Percentiles rank a stretch among this genome's conserved stretches.
Conservation (phyloP, 1,284 basidiomycete genomes). For the Polyporus tsugae region DNA sequence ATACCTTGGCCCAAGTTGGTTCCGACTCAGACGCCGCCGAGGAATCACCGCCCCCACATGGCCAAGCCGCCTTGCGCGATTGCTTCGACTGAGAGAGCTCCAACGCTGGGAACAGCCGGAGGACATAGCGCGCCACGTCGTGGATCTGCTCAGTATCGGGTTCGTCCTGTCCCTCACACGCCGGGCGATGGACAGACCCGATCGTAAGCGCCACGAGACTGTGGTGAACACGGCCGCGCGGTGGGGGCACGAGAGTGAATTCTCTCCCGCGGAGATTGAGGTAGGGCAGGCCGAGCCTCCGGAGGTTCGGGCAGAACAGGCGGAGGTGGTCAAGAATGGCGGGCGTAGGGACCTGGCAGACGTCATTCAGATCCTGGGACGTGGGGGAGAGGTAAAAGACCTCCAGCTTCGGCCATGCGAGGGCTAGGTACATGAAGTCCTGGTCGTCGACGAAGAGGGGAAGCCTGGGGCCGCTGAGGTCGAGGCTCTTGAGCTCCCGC, state of each 20-base stretch:
- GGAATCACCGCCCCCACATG: background rate
- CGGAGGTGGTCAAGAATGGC: conserved; percentile 1
- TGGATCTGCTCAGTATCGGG: background rate
- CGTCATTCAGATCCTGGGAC: background rate
- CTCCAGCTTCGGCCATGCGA: background rate
- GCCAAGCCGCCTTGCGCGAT: background rate
- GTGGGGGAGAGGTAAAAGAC: background rate
- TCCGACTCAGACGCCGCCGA: background rate
- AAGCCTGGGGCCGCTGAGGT: background rate
- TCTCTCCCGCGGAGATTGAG: background rate
- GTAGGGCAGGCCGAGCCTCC: background rate
- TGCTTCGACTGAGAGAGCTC: background rate
- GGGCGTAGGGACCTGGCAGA: background rate
- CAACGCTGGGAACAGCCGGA: background rate
- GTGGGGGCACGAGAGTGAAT: background rate
- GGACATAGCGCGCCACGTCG: background rate
- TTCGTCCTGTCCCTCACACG: background rate
- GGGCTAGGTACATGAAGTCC: background rate
- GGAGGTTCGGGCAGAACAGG: background rate
- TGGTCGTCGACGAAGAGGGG: background rate
- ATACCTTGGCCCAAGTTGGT: background rate
- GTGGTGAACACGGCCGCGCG: background rate
- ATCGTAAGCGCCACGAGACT: background rate
- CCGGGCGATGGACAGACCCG: background rate
- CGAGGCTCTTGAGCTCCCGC: background rate